Percentiles rank a stretch among this genome's conserved stretches.
These are phyloP conservation scores for Claviceps capensis DNA, from an alignment of 2,329 filamentous ascomycete species.

Conservation along the genomic window DNA sequence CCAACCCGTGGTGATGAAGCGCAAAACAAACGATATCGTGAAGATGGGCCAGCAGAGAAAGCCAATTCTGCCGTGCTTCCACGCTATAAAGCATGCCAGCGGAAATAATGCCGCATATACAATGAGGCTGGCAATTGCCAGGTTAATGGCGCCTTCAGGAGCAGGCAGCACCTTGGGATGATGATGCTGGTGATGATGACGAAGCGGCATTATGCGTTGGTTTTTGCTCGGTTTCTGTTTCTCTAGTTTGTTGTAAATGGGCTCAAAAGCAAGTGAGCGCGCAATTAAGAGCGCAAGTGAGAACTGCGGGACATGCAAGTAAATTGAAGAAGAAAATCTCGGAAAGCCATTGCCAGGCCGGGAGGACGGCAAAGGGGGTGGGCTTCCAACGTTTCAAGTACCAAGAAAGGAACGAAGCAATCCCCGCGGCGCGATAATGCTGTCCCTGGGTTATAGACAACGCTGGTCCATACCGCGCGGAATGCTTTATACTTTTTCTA, in stretches of 20 bases:
- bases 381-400: conserved; percentile 11
- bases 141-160: not conserved
- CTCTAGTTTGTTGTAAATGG: not conserved
- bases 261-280: not conserved
- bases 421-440: too few species aligned
- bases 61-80: not conserved
- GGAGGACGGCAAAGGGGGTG: conserved; percentile 50
- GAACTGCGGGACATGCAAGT: not conserved
- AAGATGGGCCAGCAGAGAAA: not conserved
- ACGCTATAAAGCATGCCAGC: not conserved
- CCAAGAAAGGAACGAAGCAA: too few species aligned
- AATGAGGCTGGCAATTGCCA: not conserved
- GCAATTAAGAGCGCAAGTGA: not conserved
- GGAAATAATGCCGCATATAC: not conserved
- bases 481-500: too few species aligned
- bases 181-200: not conserved
- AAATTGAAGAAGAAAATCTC: not conserved
- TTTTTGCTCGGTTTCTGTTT: not conserved
- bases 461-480: too few species aligned
- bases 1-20: not conserved
- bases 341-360: conserved; percentile 21
- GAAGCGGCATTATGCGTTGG: not conserved
- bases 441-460: too few species aligned
- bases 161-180: too few species aligned
- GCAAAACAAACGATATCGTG: not conserved